These are phyloP conservation scores for Choanephora cucurbitarum DNA, from an alignment of 371 early-diverging fungal genomes.

Conservation along the genomic window DNA sequence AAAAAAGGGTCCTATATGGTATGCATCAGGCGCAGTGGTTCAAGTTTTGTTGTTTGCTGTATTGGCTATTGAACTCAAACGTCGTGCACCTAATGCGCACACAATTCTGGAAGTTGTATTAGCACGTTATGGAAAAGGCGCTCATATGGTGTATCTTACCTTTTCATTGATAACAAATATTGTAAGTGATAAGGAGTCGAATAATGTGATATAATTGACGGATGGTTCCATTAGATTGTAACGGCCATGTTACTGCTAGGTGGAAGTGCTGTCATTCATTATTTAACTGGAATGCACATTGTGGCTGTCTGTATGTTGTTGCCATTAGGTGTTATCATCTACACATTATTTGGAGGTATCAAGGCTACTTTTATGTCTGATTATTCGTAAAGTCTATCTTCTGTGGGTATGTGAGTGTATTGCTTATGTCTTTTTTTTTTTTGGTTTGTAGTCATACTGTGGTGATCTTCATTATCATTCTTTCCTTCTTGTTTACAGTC, in stretches of 20 bases:
- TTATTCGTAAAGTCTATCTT: slow-evolving; percentile 60
- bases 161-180: slow-evolving; percentile 61
- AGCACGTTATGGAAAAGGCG: slow-evolving; percentile 61
- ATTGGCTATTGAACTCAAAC: slow-evolving; percentile 70
- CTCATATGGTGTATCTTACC: slow-evolving; percentile 61
- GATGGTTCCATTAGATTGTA: slow-evolving; percentile 45
- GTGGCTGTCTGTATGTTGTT: slow-evolving; percentile 68
- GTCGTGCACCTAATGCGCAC: slow-evolving; percentile 70
- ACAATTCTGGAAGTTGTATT: slow-evolving; percentile 71
- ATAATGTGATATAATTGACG: background rate
- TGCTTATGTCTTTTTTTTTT: too few species aligned
- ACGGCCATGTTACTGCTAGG: slow-evolving; percentile 73
- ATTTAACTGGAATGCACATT: slow-evolving; percentile 68
- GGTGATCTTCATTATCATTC: slow-evolving; percentile 66
- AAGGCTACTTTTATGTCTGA: slow-evolving; percentile 76
- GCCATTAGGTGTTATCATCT: slow-evolving; percentile 68
- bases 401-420: too few species aligned
- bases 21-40: slow-evolving; percentile 69
- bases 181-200: slow-evolving; percentile 24
- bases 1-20: slow-evolving; percentile 51
- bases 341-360: slow-evolving; percentile 69
- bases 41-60: slow-evolving; percentile 73
- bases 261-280: slow-evolving; percentile 67
- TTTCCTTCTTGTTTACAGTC: slow-evolving; percentile 67
- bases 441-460: slow-evolving; percentile 64